These are phyloP conservation scores for Hippophae rhamnoides DNA, from an alignment of 306 rosid genomes.

Conservation along the genomic window DNA sequence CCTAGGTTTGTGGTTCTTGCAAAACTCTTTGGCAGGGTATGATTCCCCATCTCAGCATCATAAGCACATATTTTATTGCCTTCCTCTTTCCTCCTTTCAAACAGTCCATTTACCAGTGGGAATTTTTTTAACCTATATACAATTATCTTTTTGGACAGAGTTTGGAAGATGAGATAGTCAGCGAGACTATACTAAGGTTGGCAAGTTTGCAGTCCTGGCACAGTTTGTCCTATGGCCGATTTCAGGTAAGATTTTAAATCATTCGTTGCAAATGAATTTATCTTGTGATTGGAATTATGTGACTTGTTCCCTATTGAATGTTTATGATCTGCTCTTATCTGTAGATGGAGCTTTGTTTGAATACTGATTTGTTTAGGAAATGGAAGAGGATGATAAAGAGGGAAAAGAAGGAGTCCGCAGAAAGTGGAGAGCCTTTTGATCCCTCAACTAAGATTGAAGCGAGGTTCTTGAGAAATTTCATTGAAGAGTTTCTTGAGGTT, in stretches of 20 bases:
- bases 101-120: too few species aligned
- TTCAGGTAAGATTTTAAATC: constrained; percentile 55
- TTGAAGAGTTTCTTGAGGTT: constrained; percentile 91
- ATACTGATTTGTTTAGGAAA: constrained; percentile 73
- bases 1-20: too few species aligned
- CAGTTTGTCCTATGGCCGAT: constrained; percentile 87
- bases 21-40: too few species aligned
- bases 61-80: too few species aligned
- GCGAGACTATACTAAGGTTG: constrained; percentile 64
- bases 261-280: constrained; percentile 8
- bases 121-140: not conserved
- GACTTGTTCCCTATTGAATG: constrained; percentile 11
- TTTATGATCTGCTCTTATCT: constrained; percentile 10
- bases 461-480: constrained; percentile 65
- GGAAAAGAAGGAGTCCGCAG: constrained; percentile 54
- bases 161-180: constrained; percentile 95
- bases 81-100: not conserved
- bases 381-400: constrained; percentile 86
- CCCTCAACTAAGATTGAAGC: constrained; percentile 63
- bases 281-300: constrained; percentile 12
- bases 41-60: too few species aligned
- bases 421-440: constrained; percentile 53
- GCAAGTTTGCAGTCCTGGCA: constrained; percentile 91
- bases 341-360: constrained; percentile 93
- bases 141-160: constrained; percentile 38